These are phyloP conservation scores for Cryptococcus sp. DNA, from an alignment of 1,284 basidiomycete genomes.

Conservation along the genomic window DNA sequence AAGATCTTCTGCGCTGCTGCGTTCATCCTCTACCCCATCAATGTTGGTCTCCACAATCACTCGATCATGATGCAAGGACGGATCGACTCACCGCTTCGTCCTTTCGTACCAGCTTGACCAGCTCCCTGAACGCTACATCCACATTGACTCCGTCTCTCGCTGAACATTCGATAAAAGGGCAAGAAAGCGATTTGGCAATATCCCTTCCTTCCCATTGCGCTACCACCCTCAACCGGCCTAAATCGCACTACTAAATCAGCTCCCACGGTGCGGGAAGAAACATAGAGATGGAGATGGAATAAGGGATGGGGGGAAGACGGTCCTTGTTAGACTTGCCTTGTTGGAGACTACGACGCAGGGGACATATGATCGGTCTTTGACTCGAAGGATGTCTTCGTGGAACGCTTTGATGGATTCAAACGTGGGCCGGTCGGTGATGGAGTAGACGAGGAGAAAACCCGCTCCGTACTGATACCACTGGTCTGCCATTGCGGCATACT, in stretches of 20 bases:
- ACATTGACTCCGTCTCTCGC: constrained; percentile 55
- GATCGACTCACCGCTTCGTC: constrained; percentile 48
- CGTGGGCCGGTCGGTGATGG: constrained; percentile 52
- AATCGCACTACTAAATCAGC: constrained; percentile 47
- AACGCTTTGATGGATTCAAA: constrained; percentile 52
- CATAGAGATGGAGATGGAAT: neutral
- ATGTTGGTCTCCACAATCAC: neutral
- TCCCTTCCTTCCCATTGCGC: constrained; percentile 50
- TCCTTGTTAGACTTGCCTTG: constrained; percentile 22
- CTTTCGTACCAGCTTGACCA: constrained; percentile 52
- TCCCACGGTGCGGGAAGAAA: neutral
- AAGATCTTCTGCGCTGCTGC: neutral
- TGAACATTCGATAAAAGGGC: constrained; percentile 54
- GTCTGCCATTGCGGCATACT: constrained; percentile 51
- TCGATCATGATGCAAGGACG: too few relatives aligned
- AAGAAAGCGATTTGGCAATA: constrained; percentile 50
- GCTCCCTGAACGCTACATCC: constrained; percentile 52
- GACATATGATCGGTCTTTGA: constrained; percentile 53
- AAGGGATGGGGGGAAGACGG: neutral
- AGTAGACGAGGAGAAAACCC: constrained; percentile 55
- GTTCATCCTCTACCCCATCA: neutral
- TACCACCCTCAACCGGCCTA: constrained; percentile 51
- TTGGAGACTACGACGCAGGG: constrained; percentile 53
- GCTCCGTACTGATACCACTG: constrained; percentile 56
- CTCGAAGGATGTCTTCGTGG: constrained; percentile 50